A percentile compares a stretch with the other conserved stretches of the same genome.
Conservation (phyloP, 2,329 filamentous ascomycete species). For the Colletotrichum gloeosporioides region DNA sequence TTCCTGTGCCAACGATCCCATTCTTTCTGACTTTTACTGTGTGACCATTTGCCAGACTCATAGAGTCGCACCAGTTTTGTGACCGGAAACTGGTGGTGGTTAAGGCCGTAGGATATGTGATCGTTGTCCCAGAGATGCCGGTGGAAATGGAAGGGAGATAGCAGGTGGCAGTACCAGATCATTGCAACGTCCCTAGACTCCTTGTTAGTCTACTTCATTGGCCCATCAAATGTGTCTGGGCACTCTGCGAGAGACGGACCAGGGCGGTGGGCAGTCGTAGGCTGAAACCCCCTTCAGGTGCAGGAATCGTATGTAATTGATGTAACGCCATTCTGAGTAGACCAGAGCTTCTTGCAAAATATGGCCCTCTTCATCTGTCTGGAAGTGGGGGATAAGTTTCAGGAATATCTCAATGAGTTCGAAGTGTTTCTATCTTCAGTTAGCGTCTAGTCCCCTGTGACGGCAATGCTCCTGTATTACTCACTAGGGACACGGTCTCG, state of each 20-base stretch:
- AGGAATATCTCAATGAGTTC: constrained; percentile 19
- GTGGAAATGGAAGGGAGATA: constrained; percentile 20
- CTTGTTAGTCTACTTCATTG: neutral
- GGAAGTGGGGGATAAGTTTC: constrained; percentile 18
- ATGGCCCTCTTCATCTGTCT: neutral
- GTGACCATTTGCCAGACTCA: constrained; percentile 11
- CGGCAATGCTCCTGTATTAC: neutral
- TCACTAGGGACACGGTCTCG: neutral
- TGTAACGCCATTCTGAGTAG: constrained; percentile 25
- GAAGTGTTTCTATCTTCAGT: constrained; percentile 9
- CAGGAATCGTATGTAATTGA: constrained; percentile 22
- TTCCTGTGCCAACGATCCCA: constrained; percentile 13
- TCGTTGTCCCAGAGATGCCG: constrained; percentile 16
- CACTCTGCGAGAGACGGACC: neutral
- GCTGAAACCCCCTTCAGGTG: constrained; percentile 5
- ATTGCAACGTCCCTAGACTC: constrained; percentile 22
- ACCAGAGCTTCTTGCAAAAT: constrained; percentile 18
- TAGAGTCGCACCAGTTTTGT: neutral
- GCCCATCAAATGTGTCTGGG: neutral
- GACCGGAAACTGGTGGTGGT: constrained; percentile 23
- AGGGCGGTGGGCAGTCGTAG: constrained; percentile 21
- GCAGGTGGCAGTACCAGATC: constrained; percentile 25
- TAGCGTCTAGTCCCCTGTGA: neutral
- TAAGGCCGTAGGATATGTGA: constrained; percentile 17
- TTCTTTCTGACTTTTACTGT: neutral